These are phyloP conservation scores for Coemansia sp. DNA, from an alignment of 192 early-diverging fungal genomes.

Conservation along the genomic window DNA sequence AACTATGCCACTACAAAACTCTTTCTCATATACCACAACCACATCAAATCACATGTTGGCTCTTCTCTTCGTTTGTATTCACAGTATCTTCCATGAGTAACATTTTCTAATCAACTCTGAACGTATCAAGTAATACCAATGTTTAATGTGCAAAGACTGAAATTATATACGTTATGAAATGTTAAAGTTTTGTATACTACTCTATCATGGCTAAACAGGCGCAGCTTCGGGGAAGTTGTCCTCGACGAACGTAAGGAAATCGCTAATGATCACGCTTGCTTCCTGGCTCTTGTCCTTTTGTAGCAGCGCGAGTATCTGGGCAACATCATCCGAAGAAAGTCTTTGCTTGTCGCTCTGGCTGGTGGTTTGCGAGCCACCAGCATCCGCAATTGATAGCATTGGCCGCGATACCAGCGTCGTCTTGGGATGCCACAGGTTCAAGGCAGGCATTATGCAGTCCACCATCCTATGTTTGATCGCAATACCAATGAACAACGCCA, in stretches of 20 bases:
- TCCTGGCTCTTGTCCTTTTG: conserved; percentile 10
- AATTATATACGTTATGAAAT: not conserved
- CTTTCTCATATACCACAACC: no score
- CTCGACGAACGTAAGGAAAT: conserved; percentile 32
- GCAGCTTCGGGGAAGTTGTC: conserved; percentile 40
- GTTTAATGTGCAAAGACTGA: not conserved
- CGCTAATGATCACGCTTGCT: conserved; percentile 11
- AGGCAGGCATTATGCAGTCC: conserved; percentile 15
- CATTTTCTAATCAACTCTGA: not conserved
- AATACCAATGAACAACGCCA: conserved; percentile 40
- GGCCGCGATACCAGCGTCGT: not conserved
- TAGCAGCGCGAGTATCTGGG: conserved; percentile 20
- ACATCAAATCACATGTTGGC: no score
- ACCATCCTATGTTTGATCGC: conserved; percentile 30
- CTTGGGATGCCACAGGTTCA: conserved; percentile 24
- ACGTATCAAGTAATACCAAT: no score
- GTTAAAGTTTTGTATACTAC: not conserved
- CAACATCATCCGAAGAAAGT: conserved; percentile 25
- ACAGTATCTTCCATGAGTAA: no score
- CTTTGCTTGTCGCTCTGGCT: not conserved
- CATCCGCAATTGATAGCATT: conserved; percentile 1
- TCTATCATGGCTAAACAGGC: conserved; percentile 34
- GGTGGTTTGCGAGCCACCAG: not conserved
- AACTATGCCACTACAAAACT: no score
- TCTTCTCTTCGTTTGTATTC: not conserved